phyloP scores from a whole-genome alignment of 495 filamentous ascomycete genomes.

The Penicillium arizonense region DNA sequence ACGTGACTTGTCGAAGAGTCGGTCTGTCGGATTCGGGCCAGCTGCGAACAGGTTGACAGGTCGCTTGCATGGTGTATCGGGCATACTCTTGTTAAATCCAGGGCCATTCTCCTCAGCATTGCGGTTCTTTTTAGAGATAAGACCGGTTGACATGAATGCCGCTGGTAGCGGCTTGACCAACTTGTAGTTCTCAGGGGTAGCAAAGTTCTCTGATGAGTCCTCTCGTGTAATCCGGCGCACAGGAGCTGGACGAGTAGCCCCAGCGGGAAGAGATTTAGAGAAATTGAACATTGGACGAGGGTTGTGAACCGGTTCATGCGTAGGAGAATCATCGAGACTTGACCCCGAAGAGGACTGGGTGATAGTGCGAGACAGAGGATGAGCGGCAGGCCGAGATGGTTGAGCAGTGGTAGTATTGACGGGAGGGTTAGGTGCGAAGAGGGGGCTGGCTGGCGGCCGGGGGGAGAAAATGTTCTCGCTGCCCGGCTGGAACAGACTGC shows the following conservation, averaged over 20 bases:
- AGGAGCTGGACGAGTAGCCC: conserved; percentile 52
- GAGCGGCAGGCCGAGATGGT: conserved; percentile 50
- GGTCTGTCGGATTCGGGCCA: conserved; percentile 54
- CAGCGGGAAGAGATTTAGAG: conserved; percentile 75
- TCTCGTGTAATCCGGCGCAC: conserved; percentile 38
- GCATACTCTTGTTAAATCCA: conserved; percentile 53
- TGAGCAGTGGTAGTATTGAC: conserved; percentile 35
- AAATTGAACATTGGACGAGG: conserved; percentile 61
- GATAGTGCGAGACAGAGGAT: conserved; percentile 81
- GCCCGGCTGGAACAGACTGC: conserved; percentile 57
- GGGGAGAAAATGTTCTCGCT: conserved; percentile 64
- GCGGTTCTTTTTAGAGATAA: conserved; percentile 83
- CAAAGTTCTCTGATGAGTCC: conserved; percentile 56
- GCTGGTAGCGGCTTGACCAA: conserved; percentile 77
- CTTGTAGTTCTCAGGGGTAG: conserved; percentile 83
- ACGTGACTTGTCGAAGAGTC: conserved; percentile 51
- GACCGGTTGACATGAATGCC: conserved; percentile 90
- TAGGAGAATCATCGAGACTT: conserved; percentile 76
- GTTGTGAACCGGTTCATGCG: conserved; percentile 58
- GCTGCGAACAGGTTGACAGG: conserved; percentile 63
- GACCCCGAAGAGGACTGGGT: conserved; percentile 82
- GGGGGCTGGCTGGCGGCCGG: conserved; percentile 29
- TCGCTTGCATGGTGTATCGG: conserved; percentile 95
- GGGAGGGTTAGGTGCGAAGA: conserved; percentile 34
- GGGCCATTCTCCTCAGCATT: conserved; percentile 49